Conservation (phyloP, 768 basidiomycete species). For the Pulveroboletus sp. region DNA sequence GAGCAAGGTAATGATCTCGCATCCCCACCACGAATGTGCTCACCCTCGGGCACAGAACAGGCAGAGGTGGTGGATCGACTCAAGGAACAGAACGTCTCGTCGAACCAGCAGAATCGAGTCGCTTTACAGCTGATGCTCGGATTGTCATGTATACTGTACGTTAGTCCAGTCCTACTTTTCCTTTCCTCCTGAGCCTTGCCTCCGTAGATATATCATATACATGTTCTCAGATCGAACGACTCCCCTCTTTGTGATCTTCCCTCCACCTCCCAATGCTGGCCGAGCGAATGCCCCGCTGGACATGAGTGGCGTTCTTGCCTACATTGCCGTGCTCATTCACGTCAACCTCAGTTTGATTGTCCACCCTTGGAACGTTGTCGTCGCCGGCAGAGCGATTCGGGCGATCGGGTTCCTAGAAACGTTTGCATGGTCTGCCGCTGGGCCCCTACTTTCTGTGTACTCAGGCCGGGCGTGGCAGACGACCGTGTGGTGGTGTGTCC, state of each 20-base stretch:
- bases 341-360: slow-evolving; percentile 43
- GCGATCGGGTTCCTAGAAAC: slow-evolving; percentile 29
- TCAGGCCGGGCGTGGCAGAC: slow-evolving; percentile 49
- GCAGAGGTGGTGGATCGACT: slow-evolving; percentile 51
- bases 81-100: slow-evolving; percentile 39
- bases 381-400: slow-evolving; percentile 24
- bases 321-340: slow-evolving; percentile 49
- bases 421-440: slow-evolving; percentile 41
- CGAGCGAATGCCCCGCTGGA: slow-evolving; percentile 35
- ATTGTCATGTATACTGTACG: slow-evolving; percentile 46
- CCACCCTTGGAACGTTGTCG: slow-evolving; percentile 32
- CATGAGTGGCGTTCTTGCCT: slow-evolving; percentile 40
- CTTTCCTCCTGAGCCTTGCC: slow-evolving; percentile 7
- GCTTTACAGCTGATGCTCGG: slow-evolving; percentile 40
- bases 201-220: slow-evolving; percentile 45
- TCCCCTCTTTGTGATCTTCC: slow-evolving; percentile 45
- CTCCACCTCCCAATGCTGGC: slow-evolving; percentile 17
- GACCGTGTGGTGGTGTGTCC: slow-evolving; percentile 49
- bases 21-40: background rate
- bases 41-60: slow-evolving; percentile 44
- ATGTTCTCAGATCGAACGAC: slow-evolving; percentile 41
- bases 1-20: slow-evolving; percentile 43
- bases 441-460: slow-evolving; percentile 47
- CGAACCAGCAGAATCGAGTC: slow-evolving; percentile 39
- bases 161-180: background rate